Base-by-base conservation (phyloP, 305 asterid species). In the Ilex paraguariensis region DNA sequence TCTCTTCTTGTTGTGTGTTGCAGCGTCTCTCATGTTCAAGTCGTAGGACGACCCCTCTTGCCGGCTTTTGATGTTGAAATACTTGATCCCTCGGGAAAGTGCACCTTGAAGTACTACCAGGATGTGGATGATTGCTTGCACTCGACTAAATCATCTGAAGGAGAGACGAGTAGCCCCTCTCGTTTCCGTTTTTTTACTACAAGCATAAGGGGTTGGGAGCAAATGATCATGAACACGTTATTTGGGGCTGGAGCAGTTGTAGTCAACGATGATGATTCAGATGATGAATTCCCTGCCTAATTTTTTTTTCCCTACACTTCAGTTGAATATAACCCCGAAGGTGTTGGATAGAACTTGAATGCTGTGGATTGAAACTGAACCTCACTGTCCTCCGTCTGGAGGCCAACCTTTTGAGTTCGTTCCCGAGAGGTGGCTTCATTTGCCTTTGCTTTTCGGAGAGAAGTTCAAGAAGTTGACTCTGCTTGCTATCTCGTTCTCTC, bases 11-110 rank as follows among this genome's bases (percentile, higher is more conserved):
- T 17, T 17, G 44, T 56, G n/a, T 64, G 28, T 56, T 51, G 46
- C 82, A 90, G 95, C 73, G 65, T 87, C 55, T 72, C 74, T 49
- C 87, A 83, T 54, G 90, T 85, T 46, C 83, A 73, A 72, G 95
- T 73, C 28, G 70, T 80, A 21, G 97, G 95, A 13, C 64, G 80
- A n/a, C 73, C 95, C 17, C 81, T 85, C 31, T 76, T 82, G 31
- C 84, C 95, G 6, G 79, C 71, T 36, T 87, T 87, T 56, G 91
- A 83, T 39, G 63, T 81, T 13, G 85, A 82, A 33, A 63, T 71
- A 63, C 65, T 71, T 36, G 86, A 82, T 8, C 79, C 68, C 15
- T 62, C 68, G 21, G 90, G 87, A 66, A 79, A 76, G 51, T 87
- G 87, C 76, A 63, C 60, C 17, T 65, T 87, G 69, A 82, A 66